phyloP scores from a whole-genome alignment of 768 basidiomycete genomes.

The Hericium coralloides region DNA sequence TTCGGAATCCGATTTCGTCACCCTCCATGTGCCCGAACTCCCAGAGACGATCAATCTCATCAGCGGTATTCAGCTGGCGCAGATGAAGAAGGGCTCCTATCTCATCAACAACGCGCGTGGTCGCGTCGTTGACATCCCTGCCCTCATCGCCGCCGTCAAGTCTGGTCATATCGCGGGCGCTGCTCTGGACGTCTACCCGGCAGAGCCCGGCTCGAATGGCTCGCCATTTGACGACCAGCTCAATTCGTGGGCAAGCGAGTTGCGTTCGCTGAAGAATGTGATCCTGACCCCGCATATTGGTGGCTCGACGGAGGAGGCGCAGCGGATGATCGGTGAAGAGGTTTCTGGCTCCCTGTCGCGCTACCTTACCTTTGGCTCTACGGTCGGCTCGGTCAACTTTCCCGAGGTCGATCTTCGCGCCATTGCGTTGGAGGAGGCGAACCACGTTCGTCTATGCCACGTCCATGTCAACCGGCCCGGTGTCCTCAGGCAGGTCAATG shows the following conservation, averaged over 20 bases:
- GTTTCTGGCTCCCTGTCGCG: conserved; percentile 78
- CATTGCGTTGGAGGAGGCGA: conserved; percentile 75
- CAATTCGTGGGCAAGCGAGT: conserved; percentile 73
- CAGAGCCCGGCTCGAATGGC: conserved; percentile 90
- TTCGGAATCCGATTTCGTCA: conserved; percentile 80
- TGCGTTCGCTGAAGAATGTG: conserved; percentile 77
- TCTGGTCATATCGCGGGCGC: conserved; percentile 87
- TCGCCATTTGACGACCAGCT: conserved; percentile 82
- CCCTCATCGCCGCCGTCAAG: conserved; percentile 71
- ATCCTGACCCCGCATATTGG: conserved; percentile 99
- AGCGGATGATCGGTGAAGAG: conserved; percentile 94
- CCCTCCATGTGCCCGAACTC: conserved; percentile 93
- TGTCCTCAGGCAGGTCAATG: conserved; percentile 92
- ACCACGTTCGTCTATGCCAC: conserved; percentile 84
- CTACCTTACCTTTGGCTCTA: conserved; percentile 89
- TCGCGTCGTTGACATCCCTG: conserved; percentile 90
- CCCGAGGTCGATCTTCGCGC: conserved; percentile 95
- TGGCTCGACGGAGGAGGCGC: conserved; percentile 98
- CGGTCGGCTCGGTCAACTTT: conserved; percentile 94
- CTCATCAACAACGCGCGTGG: conserved; percentile 98
- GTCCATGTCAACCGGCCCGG: conserved; percentile 94
- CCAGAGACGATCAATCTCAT: conserved; percentile 97
- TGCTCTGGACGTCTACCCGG: conserved; percentile 91
- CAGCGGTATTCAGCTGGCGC: conserved; percentile 57
- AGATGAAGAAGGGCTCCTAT: conserved; percentile 94